Evolutionary conservation across 306 rosid genomes (phyloP).

Genomic region (Pyrus bretschneideri): DNA sequence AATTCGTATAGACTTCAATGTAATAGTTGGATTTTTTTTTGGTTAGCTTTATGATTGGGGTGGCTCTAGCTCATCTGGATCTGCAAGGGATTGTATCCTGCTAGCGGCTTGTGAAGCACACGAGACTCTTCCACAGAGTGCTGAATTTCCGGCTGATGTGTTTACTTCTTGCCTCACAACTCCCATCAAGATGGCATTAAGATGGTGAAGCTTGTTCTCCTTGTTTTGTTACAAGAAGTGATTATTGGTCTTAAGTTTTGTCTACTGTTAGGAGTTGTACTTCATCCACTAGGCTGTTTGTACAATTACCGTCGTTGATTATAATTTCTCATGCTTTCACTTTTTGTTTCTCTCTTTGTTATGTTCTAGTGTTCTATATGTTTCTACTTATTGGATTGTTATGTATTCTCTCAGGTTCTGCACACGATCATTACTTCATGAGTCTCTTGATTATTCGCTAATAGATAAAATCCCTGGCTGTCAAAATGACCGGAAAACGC

Average conservation of each 20-base stretch:
- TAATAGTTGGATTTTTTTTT: conserved; percentile 11
- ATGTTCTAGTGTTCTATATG: not conserved
- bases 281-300: not conserved
- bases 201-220: conserved; percentile 63
- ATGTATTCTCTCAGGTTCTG: conserved; percentile 60
- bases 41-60: conserved; percentile 75
- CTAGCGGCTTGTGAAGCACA: conserved; percentile 99
- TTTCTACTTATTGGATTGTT: not conserved
- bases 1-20: not conserved
- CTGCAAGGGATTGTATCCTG: conserved; percentile 86
- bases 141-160: conserved; percentile 96
- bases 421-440: conserved; percentile 76
- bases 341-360: not conserved
- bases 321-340: not conserved
- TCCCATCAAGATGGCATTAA: conserved; percentile 95
- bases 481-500: conserved; percentile 90
- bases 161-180: conserved; percentile 98
- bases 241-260: not conserved
- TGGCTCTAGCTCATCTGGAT: conserved; percentile 62
- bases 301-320: not conserved
- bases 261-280: not conserved
- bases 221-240: conserved; percentile 9
- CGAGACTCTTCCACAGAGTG: conserved; percentile 96
- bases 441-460: conserved; percentile 70
- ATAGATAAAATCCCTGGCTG: conserved; percentile 96